Conservation (phyloP, 768 basidiomycete genomes). For the Rhizopogon salebrosus region DNA sequence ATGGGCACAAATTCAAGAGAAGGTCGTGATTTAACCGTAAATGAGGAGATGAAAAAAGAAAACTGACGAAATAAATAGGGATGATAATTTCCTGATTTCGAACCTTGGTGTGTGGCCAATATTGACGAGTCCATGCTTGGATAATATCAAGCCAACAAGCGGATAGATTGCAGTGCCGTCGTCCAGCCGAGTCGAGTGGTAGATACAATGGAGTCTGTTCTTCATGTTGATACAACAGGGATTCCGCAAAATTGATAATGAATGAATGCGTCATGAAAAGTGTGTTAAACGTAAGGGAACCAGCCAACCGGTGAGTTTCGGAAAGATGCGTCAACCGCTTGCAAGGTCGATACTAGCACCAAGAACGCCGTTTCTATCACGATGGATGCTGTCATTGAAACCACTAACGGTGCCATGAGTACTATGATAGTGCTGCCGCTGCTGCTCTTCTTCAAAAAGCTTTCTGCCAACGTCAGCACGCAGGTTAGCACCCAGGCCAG, state of each 20-base stretch:
- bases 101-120: background rate
- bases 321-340: constrained; percentile 14
- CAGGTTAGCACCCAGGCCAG: constrained; percentile 43
- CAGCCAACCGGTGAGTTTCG: constrained; percentile 7
- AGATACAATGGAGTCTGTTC: constrained; percentile 26
- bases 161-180: constrained; percentile 23
- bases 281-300: constrained; percentile 6
- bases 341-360: constrained; percentile 28
- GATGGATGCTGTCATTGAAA: constrained; percentile 19
- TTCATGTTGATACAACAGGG: constrained; percentile 27
- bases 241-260: constrained; percentile 15
- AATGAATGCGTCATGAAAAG: constrained; percentile 19
- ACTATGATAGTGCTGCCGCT: constrained; percentile 32
- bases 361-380: constrained; percentile 21
- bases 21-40: background rate
- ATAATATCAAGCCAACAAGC: constrained; percentile 23
- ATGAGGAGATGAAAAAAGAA: background rate
- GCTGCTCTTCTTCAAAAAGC: constrained; percentile 68
- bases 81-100: constrained; percentile 5
- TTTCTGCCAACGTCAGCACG: constrained; percentile 62
- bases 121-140: constrained; percentile 16
- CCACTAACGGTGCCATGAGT: constrained; percentile 5
- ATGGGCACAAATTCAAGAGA: background rate
- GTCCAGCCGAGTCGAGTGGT: constrained; percentile 22
- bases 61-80: background rate